Conservation (phyloP, 2,329 filamentous ascomycete species). For the Fusarium virguliforme region DNA sequence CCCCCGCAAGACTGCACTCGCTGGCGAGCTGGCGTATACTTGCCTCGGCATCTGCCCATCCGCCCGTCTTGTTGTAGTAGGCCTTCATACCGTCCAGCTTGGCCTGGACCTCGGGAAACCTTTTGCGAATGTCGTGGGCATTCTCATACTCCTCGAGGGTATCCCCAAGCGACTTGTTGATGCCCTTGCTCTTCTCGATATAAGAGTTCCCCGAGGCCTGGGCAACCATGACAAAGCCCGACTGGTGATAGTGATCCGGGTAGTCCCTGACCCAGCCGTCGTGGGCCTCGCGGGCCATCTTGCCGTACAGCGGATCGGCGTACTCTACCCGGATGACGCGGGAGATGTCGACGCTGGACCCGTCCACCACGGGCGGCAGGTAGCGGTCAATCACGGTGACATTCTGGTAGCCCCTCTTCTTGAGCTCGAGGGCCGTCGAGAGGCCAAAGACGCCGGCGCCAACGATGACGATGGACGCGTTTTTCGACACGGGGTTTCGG, state of each 20-base stretch:
- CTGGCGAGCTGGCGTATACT: conserved; percentile 49
- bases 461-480: conserved; percentile 56
- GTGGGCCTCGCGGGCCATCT: conserved; percentile 64
- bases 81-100: conserved; percentile 48
- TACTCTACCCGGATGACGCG: conserved; percentile 71
- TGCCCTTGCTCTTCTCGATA: conserved; percentile 39
- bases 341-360: conserved; percentile 61
- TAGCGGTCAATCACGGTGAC: conserved; percentile 65
- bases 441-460: conserved; percentile 68
- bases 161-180: conserved; percentile 37
- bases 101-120: conserved; percentile 43
- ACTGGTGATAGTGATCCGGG: conserved; percentile 52
- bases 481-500: conserved; percentile 40
- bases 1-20: conserved; percentile 51
- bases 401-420: conserved; percentile 60
- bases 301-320: conserved; percentile 73
- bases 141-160: conserved; percentile 48
- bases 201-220: conserved; percentile 42
- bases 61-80: conserved; percentile 51
- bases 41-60: conserved; percentile 55
- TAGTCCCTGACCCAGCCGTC: conserved; percentile 51
- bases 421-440: conserved; percentile 65
- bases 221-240: conserved; percentile 54
- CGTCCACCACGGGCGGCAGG: conserved; percentile 56
- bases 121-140: conserved; percentile 38